Evolutionary conservation across 148 eudicot genomes (phyloP).

Genomic region (Chenopodium album): DNA sequence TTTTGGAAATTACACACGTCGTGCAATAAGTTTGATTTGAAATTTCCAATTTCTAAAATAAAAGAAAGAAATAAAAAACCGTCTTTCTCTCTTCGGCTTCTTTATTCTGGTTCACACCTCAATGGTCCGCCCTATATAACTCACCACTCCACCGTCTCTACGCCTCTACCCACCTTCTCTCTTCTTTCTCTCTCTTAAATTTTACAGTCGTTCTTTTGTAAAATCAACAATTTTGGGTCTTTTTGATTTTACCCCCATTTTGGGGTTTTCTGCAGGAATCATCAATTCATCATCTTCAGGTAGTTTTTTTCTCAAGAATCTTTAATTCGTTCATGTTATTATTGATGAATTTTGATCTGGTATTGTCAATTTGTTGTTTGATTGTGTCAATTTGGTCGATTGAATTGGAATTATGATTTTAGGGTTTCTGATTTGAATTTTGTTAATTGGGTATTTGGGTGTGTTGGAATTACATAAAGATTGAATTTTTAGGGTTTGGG

Average conservation of each 20-base stretch:
- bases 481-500: not conserved
- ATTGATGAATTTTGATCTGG: not conserved
- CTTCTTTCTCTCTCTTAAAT: no score
- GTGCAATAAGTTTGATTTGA: no score
- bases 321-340: not conserved
- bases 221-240: no score
- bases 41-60: not conserved
- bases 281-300: constrained; percentile 1
- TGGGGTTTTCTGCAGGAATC: not conserved
- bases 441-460: constrained; percentile 5
- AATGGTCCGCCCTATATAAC: no score
- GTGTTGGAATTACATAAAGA: not conserved
- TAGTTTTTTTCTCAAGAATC: not conserved
- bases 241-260: not conserved
- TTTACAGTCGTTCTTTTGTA: no score
- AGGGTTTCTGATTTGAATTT: not conserved
- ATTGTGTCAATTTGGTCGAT: not conserved
- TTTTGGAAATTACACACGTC: no score
- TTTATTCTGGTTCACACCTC: no score
- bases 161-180: no score
- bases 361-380: not conserved
- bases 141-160: no score
- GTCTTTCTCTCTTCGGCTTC: no score
- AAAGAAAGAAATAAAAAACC: not conserved
- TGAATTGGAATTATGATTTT: not conserved